Percentiles rank a stretch among this genome's conserved stretches.
phyloP scores from a whole-genome alignment of 305 asterid genomes.

The Fraxinus latifolia region DNA sequence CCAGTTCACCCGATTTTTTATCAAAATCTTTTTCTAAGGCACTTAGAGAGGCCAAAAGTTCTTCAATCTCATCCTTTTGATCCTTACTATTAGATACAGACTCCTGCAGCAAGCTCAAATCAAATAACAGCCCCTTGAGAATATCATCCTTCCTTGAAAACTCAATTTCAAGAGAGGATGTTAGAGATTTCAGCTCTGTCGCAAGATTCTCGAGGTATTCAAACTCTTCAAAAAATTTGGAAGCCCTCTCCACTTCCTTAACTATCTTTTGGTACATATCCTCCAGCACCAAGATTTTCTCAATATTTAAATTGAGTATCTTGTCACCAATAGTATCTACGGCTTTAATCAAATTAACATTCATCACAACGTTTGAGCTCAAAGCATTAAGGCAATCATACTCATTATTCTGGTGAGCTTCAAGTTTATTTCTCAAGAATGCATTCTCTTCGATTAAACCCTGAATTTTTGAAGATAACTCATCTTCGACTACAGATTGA shows the following conservation, averaged over 20 bases:
- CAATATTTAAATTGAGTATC: constrained; percentile 31
- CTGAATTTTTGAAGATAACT: constrained; percentile 36
- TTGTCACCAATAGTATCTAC: constrained; percentile 37
- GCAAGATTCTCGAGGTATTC: constrained; percentile 58
- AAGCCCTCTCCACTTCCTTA: constrained; percentile 39
- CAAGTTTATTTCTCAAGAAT: constrained; percentile 47
- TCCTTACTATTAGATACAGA: constrained; percentile 76
- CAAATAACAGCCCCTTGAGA: constrained; percentile 76
- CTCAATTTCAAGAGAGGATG: constrained; percentile 47
- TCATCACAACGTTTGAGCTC: constrained; percentile 33
- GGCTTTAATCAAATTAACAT: constrained; percentile 33
- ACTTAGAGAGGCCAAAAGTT: constrained; percentile 46
- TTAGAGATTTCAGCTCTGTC: constrained; percentile 50
- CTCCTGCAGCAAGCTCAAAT: constrained; percentile 86
- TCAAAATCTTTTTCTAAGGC: constrained; percentile 53
- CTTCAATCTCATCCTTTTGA: constrained; percentile 62
- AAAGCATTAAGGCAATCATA: constrained; percentile 35
- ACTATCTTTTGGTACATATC: constrained; percentile 39
- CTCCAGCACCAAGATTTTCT: constrained; percentile 39
- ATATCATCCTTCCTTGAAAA: constrained; percentile 79
- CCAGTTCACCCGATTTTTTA: constrained; percentile 48
- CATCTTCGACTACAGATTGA: constrained; percentile 35
- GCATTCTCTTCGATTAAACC: constrained; percentile 46
- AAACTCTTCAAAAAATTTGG: constrained; percentile 44
- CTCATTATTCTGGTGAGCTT: constrained; percentile 33